Percentiles rank a stretch among this genome's conserved stretches.
These are phyloP conservation scores for Clarireedia hainanense DNA, from an alignment of 2,329 filamentous ascomycete genomes.

Conservation along the genomic window DNA sequence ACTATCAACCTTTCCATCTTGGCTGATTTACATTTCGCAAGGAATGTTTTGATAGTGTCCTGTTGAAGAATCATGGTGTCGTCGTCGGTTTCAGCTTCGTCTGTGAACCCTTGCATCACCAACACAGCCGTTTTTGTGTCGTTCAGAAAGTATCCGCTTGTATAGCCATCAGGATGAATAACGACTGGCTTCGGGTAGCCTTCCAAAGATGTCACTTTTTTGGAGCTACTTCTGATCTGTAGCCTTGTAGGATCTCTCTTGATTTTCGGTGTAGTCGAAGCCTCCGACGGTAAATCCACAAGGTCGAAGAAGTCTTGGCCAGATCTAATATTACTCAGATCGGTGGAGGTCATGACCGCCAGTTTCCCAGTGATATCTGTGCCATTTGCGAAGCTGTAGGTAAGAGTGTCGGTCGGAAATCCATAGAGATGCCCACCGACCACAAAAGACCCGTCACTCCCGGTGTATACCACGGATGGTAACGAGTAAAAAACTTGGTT, in stretches of 20 bases:
- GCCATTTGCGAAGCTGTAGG: constrained; percentile 32
- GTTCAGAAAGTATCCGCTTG: constrained; percentile 19
- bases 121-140: constrained; percentile 17
- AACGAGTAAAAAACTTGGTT: constrained; percentile 31
- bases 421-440: constrained; percentile 26
- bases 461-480: not conserved
- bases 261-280: not conserved
- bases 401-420: constrained; percentile 25
- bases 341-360: constrained; percentile 20
- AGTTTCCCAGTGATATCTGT: constrained; percentile 25
- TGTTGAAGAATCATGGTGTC: not conserved
- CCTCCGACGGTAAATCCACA: constrained; percentile 6
- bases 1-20: constrained; percentile 27
- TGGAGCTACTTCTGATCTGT: not conserved
- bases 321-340: constrained; percentile 17
- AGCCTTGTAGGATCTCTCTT: not conserved
- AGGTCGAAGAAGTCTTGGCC: constrained; percentile 13
- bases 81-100: constrained; percentile 13
- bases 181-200: constrained; percentile 15
- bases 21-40: constrained; percentile 2
- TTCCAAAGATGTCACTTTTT: not conserved
- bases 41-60: constrained; percentile 2
- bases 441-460: constrained; percentile 15
- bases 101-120: constrained; percentile 13
- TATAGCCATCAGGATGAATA: constrained; percentile 10